Evolutionary conservation across 2,329 filamentous ascomycete species (phyloP).

Genomic region (Arthroderma uncinatum): DNA sequence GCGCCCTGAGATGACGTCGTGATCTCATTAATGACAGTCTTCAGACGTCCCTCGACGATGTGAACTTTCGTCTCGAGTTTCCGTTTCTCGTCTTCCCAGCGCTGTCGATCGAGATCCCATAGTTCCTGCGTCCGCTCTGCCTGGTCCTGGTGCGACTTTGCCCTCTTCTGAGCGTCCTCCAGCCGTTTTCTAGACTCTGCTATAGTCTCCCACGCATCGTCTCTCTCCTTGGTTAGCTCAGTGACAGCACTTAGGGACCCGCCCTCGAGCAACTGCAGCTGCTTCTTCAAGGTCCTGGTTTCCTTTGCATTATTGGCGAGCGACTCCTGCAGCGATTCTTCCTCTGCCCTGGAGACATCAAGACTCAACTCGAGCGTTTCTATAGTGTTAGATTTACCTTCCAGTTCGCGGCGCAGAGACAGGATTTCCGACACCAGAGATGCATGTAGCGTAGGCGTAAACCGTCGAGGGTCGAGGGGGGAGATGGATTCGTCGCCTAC

Average conservation of each 20-base stretch:
- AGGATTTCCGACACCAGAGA: constrained; percentile 92
- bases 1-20: constrained; percentile 32
- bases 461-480: constrained; percentile 76
- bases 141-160: constrained; percentile 71
- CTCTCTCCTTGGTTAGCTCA: constrained; percentile 73
- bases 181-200: constrained; percentile 65
- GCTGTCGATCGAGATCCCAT: constrained; percentile 74
- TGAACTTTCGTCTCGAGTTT: constrained; percentile 76
- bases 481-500: constrained; percentile 54
- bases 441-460: constrained; percentile 89
- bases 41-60: constrained; percentile 77
- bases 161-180: constrained; percentile 65
- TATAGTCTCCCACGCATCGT: constrained; percentile 64
- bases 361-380: constrained; percentile 70
- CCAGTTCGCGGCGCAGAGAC: constrained; percentile 72
- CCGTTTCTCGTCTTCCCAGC: constrained; percentile 74
- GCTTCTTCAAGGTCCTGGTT: constrained; percentile 66
- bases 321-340: constrained; percentile 56
- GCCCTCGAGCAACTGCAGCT: constrained; percentile 75
- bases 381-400: constrained; percentile 77
- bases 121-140: constrained; percentile 63
- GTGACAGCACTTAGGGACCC: constrained; percentile 77
- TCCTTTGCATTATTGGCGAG: constrained; percentile 60
- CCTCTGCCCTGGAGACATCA: constrained; percentile 59
- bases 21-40: constrained; percentile 75